These are phyloP conservation scores for Dillenia suffruticosa DNA, from an alignment of 164 flowering plant species.

Conservation along the genomic window DNA sequence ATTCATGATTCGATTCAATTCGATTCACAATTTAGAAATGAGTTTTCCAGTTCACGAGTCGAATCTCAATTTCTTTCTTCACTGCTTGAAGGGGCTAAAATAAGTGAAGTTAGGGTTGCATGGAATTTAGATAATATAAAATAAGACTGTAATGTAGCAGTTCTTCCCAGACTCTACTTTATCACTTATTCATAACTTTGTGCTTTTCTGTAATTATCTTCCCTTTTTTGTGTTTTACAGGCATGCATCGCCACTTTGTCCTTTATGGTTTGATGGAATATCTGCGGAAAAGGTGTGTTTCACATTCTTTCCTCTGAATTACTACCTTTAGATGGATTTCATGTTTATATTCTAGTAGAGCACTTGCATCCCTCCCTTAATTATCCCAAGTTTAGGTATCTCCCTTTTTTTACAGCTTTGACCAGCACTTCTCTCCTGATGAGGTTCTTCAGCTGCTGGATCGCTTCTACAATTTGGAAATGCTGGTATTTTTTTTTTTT, in stretches of 20 bases:
- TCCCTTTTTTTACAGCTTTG: constrained; percentile 50
- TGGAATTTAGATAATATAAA: too few relatives aligned
- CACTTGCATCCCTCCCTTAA: neutral
- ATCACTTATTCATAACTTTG: neutral
- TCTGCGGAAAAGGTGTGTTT: constrained; percentile 64
- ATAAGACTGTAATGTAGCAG: too few relatives aligned
- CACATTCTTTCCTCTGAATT: constrained; percentile 1
- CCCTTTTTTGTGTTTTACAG: constrained; percentile 29
- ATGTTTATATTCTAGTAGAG: neutral
- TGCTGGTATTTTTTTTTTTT: constrained; percentile 55
- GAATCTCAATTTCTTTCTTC: too few relatives aligned
- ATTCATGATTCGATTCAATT: too few relatives aligned
- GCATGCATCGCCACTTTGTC: constrained; percentile 87
- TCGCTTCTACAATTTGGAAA: constrained; percentile 90
- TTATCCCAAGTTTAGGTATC: neutral
- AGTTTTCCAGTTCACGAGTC: too few relatives aligned
- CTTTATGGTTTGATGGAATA: constrained; percentile 86
- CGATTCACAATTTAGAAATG: too few relatives aligned
- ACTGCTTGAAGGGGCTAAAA: too few relatives aligned
- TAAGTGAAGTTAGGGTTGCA: too few relatives aligned
- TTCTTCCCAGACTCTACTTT: too few relatives aligned
- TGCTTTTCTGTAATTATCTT: neutral
- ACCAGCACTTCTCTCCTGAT: constrained; percentile 71
- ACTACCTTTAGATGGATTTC: neutral
- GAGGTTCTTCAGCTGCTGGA: constrained; percentile 90